Base-by-base conservation (phyloP, 2,329 filamentous ascomycete genomes). In the Fusarium sp. region DNA sequence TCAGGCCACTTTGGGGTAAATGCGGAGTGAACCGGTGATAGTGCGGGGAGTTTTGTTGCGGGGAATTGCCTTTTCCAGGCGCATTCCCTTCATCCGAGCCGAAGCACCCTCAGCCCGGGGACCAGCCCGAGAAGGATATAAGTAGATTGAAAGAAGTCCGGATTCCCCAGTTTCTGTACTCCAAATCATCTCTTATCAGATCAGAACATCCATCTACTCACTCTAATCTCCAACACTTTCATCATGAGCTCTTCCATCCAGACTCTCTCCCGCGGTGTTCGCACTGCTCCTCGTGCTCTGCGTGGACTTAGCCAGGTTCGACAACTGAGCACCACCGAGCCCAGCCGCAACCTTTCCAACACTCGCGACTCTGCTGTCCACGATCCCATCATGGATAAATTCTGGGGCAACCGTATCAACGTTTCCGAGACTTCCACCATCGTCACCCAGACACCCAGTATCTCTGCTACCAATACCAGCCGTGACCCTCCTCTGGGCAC, bases 371-470 rank as follows among this genome's bases (percentile, higher is more conserved):
- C 55, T 31, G 72, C 74, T 15, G 75, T 76, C 3, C 61, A 66
- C 10, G 75, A 76, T 36, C 72, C 74, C 15, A 76, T 76, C 66
- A 76, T 76, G 75, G 75, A 76, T 26, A 76, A 72, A 47, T 60
- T 75, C 42, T 76, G 75, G 75, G 55, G 67, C 3, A 60, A 54
- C 24, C 48, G 55, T n/a, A 36, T 62, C 31, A 54, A 44, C 20
- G 31, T 65, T 39, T 68, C 72, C 47, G 26, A 70, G 24, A 49
- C 59, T 55, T 31, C 74, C 44, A 8, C 61, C 2, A 55, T 63
- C 9, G 44, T 35, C 17, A 48, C 59, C 20, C 44, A 63, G 38
- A 56, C 66, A 39, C 48, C 70, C 18, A 36, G 42, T 51, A 36
- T 64, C 20, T 57, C 59, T 10, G 48, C 59, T 6, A 56, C 60